Percentiles rank a stretch among this genome's conserved stretches.
phyloP scores from a whole-genome alignment of 2,329 filamentous ascomycete species.

The Ceratocystis harringtonii region DNA sequence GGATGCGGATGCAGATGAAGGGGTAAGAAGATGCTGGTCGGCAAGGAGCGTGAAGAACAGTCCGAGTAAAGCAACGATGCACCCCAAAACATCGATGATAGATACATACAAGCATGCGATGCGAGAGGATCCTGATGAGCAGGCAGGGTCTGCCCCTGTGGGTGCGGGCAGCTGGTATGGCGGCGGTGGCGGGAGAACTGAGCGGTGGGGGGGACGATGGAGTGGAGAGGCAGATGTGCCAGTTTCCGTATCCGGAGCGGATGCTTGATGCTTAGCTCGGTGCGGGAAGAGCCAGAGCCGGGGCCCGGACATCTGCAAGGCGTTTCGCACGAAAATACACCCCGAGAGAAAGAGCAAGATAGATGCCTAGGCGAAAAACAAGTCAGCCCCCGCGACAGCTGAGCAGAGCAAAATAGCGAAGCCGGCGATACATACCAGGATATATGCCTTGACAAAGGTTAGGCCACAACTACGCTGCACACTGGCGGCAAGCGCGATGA shows the following conservation, averaged over 20 bases:
- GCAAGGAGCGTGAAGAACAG: constrained; percentile 4
- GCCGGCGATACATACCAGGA: constrained; percentile 2
- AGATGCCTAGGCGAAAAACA: neutral
- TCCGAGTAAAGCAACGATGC: neutral
- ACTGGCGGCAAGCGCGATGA: constrained; percentile 2
- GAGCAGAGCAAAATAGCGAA: neutral
- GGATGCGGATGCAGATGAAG: neutral
- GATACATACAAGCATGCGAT: neutral
- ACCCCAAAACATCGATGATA: constrained; percentile 2
- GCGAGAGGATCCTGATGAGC: too few relatives aligned
- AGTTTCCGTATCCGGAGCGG: neutral
- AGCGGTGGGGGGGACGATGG: neutral
- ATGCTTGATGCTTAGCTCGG: neutral
- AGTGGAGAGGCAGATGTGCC: neutral
- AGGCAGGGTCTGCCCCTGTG: neutral
- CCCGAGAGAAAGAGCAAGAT: constrained; percentile 2
- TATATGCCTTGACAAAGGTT: constrained; percentile 5
- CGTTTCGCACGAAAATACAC: neutral
- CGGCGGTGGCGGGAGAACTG: neutral
- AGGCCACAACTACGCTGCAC: constrained; percentile 2
- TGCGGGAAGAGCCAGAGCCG: neutral
- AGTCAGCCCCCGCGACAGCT: neutral
- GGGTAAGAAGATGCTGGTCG: constrained; percentile 3
- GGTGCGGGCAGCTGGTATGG: neutral
- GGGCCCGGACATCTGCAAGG: neutral